Evolutionary conservation across 2,329 filamentous ascomycete species (phyloP).

Genomic region (Hypoxylon sp.): DNA sequence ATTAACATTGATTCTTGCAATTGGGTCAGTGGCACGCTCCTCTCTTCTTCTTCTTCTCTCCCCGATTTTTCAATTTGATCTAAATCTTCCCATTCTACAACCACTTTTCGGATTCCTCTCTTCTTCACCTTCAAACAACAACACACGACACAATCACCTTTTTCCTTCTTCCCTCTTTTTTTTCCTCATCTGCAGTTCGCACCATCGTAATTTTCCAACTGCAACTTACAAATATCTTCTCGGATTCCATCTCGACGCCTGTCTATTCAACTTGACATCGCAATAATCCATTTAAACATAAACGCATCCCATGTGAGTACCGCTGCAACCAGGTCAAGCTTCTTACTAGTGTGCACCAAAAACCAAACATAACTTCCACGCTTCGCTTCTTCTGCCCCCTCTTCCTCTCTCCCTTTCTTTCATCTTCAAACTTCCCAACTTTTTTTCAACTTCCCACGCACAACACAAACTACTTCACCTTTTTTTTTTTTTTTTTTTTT

Average conservation of each 20-base stretch:
- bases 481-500: slow-evolving; percentile 3
- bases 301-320: too few relatives aligned
- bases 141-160: slow-evolving; percentile 3
- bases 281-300: too few relatives aligned
- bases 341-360: slow-evolving; percentile 20
- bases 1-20: slow-evolving; percentile 28
- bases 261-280: too few relatives aligned
- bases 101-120: slow-evolving; percentile 7
- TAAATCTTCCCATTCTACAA: slow-evolving; percentile 11
- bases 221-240: too few relatives aligned
- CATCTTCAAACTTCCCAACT: slow-evolving; percentile 10
- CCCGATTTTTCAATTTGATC: slow-evolving; percentile 23
- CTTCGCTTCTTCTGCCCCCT: too few relatives aligned
- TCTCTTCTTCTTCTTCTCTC: slow-evolving; percentile 11
- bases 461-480: background rate
- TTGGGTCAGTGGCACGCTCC: slow-evolving; percentile 33
- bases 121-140: background rate
- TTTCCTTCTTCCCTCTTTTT: background rate
- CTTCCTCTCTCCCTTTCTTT: slow-evolving; percentile 14
- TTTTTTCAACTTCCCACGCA: too few relatives aligned
- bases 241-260: too few relatives aligned
- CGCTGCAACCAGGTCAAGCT: too few relatives aligned
- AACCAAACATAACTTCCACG: too few relatives aligned
- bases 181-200: background rate
- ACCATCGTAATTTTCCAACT: background rate